Conservation (phyloP, 2,329 filamentous ascomycete species). For the Botrytis pseudocinerea region DNA sequence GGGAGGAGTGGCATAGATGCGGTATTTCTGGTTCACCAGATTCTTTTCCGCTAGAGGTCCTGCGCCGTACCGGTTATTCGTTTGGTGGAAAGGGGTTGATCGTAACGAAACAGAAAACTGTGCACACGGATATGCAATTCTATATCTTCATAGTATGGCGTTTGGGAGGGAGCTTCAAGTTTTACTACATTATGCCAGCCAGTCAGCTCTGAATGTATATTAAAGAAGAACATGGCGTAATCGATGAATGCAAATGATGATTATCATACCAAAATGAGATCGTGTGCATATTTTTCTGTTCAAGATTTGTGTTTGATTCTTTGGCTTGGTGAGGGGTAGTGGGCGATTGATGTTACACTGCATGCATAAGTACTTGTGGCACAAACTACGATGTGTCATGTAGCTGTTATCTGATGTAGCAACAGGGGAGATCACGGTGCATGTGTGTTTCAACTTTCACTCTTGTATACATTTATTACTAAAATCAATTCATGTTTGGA, state of each 20-base stretch:
- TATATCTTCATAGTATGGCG: conserved; percentile 25
- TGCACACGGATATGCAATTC: conserved; percentile 23
- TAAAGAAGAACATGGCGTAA: conserved; percentile 10
- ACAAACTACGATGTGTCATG: not conserved
- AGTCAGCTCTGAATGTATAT: conserved; percentile 19
- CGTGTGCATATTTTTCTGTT: not conserved
- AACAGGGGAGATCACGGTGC: not conserved
- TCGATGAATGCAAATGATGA: conserved; percentile 8
- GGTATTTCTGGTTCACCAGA: not conserved
- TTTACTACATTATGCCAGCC: not conserved
- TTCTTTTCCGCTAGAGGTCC: not conserved
- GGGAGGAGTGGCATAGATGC: not conserved
- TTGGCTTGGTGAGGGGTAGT: not conserved
- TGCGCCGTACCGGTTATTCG: not conserved
- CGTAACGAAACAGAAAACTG: conserved; percentile 23
- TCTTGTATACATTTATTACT: not conserved
- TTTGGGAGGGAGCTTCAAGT: conserved; percentile 21
- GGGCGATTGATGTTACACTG: not conserved
- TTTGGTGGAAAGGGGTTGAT: not conserved
- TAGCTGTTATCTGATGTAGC: not conserved
- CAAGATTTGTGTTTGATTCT: not conserved
- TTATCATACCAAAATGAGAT: not conserved
- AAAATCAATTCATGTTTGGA: not conserved
- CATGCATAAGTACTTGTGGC: not conserved
- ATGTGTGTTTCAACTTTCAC: not conserved